Evolutionary conservation across 2,329 filamentous ascomycete species (phyloP).

Genomic region (Lasiodiplodia sp.): DNA sequence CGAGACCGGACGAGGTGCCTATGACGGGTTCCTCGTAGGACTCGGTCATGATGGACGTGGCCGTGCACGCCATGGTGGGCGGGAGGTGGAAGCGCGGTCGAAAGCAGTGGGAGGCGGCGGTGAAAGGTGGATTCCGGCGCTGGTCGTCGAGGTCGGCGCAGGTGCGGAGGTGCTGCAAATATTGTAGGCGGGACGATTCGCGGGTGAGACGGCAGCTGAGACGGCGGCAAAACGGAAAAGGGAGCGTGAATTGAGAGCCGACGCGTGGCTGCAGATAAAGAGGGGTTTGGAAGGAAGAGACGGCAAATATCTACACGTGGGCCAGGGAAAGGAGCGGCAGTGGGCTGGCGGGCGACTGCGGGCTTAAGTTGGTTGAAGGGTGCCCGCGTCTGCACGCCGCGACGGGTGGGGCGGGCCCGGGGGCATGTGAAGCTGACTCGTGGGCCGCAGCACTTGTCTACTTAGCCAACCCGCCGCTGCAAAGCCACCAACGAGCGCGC

Average conservation of each 20-base stretch:
- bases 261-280: constrained; percentile 1
- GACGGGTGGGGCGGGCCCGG: constrained; percentile 16
- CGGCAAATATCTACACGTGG: constrained; percentile 25
- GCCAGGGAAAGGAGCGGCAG: constrained; percentile 10
- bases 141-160: background rate
- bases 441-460: constrained; percentile 5
- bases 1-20: constrained; percentile 48
- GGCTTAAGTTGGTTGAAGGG: constrained; percentile 17
- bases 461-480: background rate
- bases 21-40: constrained; percentile 54
- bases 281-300: constrained; percentile 10
- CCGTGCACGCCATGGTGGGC: constrained; percentile 38
- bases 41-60: constrained; percentile 37
- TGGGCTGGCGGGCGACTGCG: background rate
- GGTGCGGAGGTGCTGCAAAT: background rate
- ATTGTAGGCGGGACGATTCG: constrained; percentile 6
- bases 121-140: background rate
- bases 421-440: constrained; percentile 26
- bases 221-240: constrained; percentile 4
- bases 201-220: constrained; percentile 7
- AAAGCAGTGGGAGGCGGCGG: background rate
- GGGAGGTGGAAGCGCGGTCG: background rate
- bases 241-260: constrained; percentile 6
- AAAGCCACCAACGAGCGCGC: constrained; percentile 7
- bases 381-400: background rate